phyloP scores from a whole-genome alignment of 179 eudicot genomes.

The Vitellaria paradoxa region DNA sequence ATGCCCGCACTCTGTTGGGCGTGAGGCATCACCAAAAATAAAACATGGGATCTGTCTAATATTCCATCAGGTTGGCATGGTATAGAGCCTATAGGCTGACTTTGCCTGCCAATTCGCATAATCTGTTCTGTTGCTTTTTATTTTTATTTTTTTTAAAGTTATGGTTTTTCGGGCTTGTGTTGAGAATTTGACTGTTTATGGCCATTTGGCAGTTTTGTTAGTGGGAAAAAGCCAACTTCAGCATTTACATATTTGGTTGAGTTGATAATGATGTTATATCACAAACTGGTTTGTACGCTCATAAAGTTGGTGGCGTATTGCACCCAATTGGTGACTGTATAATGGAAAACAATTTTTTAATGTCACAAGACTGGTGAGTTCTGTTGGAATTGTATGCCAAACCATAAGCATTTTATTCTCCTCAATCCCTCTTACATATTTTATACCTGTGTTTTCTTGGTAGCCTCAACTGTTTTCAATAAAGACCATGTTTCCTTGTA shows the following conservation, averaged over 20 bases:
- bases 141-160: too few relatives aligned
- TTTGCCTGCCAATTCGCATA: neutral
- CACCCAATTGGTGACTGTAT: neutral
- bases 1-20: neutral
- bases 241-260: neutral
- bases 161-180: neutral
- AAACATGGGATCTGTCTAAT: neutral
- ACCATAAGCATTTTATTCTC: slow-evolving; percentile 1
- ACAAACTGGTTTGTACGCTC: neutral
- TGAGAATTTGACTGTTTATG: neutral
- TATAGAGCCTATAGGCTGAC: neutral
- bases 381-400: neutral
- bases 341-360: neutral
- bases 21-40: neutral
- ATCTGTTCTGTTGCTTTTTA: neutral
- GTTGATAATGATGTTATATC: neutral
- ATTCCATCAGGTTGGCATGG: neutral
- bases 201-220: neutral
- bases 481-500: slow-evolving; percentile 23
- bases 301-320: neutral
- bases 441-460: neutral
- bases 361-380: neutral
- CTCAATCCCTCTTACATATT: neutral
- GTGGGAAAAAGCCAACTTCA: neutral
- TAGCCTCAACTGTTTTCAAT: neutral